These are phyloP conservation scores for Ascoidea rubescens DNA, from an alignment of 805 yeast species.

Conservation along the genomic window DNA sequence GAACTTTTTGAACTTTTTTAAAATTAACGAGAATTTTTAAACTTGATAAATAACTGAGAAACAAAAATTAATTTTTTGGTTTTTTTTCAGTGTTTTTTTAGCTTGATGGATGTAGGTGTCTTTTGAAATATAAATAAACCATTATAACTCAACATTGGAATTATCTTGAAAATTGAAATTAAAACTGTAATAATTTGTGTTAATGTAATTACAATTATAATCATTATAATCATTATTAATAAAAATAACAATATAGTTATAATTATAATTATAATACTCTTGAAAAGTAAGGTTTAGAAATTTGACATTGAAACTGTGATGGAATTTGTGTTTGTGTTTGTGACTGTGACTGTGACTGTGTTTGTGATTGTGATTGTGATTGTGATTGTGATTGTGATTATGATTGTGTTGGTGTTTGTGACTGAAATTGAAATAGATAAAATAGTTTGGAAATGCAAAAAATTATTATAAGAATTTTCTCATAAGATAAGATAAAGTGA, in stretches of 20 bases:
- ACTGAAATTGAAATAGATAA: slow-evolving; percentile 23
- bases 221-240: background rate
- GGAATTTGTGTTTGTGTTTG: background rate
- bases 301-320: background rate
- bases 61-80: no score
- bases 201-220: background rate
- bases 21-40: no score
- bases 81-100: no score
- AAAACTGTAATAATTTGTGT: background rate
- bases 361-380: background rate
- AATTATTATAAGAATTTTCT: background rate
- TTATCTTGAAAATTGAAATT: background rate
- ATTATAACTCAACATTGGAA: background rate
- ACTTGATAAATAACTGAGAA: no score
- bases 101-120: no score
- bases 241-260: background rate
- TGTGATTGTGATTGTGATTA: background rate
- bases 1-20: no score
- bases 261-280: background rate
- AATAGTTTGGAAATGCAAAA: slow-evolving; percentile 91
- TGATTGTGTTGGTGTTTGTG: slow-evolving; percentile 1
- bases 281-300: no score
- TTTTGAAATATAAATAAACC: background rate
- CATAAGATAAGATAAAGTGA: background rate
- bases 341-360: background rate